phyloP scores from a whole-genome alignment of 352 stramenopile genomes.

The Paralagenidium karlingii region DNA sequence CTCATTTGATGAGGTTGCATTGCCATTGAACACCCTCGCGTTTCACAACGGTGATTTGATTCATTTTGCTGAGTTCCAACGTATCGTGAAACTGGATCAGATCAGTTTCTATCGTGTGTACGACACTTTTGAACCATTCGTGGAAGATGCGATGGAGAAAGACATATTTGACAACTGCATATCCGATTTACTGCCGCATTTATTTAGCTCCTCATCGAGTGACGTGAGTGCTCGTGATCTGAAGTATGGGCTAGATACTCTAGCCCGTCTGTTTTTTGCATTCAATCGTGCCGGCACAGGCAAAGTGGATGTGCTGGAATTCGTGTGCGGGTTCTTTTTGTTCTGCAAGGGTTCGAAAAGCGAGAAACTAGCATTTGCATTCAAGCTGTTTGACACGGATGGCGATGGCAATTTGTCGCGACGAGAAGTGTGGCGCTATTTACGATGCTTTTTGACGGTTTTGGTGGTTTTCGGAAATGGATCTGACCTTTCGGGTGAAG shows the following conservation, averaged over 20 bases:
- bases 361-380: constrained; percentile 88
- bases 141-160: constrained; percentile 70
- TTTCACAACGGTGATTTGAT: constrained; percentile 80
- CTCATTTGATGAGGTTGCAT: no score
- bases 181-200: constrained; percentile 38
- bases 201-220: background rate
- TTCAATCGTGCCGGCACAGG: constrained; percentile 77
- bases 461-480: constrained; percentile 89
- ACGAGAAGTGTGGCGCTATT: constrained; percentile 87
- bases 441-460: constrained; percentile 91
- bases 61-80: constrained; percentile 69
- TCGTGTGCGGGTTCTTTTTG: constrained; percentile 89
- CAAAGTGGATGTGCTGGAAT: constrained; percentile 81
- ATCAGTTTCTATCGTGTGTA: constrained; percentile 51
- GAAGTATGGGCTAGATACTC: no score
- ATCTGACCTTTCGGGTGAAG: constrained; percentile 65
- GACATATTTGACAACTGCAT: constrained; percentile 68
- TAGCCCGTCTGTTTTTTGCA: constrained; percentile 73
- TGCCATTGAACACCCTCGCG: constrained; percentile 49
- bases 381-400: constrained; percentile 85
- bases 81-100: constrained; percentile 57
- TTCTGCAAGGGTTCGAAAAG: constrained; percentile 93
- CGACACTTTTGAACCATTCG: constrained; percentile 60
- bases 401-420: constrained; percentile 81
- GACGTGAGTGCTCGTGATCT: no score